Evolutionary conservation across 257 asterid species (phyloP), one percentile per base, ranked within the genome.

Genomic region (Pogostemon cablin): DNA sequence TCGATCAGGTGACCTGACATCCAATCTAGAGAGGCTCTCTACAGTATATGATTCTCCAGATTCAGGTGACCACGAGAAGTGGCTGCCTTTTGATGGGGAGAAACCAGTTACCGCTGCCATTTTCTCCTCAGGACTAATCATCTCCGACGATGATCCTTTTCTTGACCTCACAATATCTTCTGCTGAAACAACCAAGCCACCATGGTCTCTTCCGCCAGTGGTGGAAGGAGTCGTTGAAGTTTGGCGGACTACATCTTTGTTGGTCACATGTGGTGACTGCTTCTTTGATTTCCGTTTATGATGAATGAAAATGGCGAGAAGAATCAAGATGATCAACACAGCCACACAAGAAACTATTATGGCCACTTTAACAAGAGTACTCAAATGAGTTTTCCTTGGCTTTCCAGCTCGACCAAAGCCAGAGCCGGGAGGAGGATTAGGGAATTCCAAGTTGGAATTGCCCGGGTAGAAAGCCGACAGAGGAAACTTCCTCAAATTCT

Each of bases 61-160:
- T 73, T 83, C 96, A 0, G 99, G 98, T 0, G 99, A 93, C 98
- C 96, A 91, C 35, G 96, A 91, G 79, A 87, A 84, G 66, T 83
- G 95, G 85, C 98, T 87, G 9, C 78, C 76, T 77, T 93, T 93
- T 4, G 96, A 84, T 57, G 99, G 99, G 65, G 98, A 91, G 79
- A 91, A 84, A 60, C 96, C 98, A 2, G 93, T 85, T 34, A 81
- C 63, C 1, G 84, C 89, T 3, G 86, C 87, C 77, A 77, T 52
- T 81, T 93, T 90, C 79, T 88, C 96, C 41, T 87, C 96, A 2
- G 95, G 87, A 35, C 85, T 88, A 15, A 86, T 88, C 9, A 90
- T 80, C 77, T 85, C 95, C 0, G 91, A 83, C 1, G 93, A 87
- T 2, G 90, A 82, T 15, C 91, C 88, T 74, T 90, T 90, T 42